These are phyloP conservation scores for Volvox carteri DNA, from an alignment of 163 green algal species.

Conservation along the genomic window DNA sequence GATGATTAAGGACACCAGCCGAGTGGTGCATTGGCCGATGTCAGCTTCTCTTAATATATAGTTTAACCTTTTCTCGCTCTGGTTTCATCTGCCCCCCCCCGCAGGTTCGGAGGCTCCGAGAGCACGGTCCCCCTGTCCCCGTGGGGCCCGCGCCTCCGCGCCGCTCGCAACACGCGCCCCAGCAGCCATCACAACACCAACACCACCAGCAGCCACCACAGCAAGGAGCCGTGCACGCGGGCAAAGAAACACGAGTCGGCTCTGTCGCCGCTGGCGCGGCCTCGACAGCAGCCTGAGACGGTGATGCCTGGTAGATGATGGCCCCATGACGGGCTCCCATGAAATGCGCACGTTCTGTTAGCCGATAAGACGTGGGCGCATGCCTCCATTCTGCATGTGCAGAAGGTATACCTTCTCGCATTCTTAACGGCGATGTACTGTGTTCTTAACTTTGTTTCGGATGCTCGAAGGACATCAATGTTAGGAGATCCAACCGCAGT, in stretches of 20 bases:
- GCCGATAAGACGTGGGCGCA: no score
- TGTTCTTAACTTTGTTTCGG: no score
- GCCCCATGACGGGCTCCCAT: no score
- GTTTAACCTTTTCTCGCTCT: background rate
- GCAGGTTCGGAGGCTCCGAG: conserved; percentile 42
- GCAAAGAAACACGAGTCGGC: background rate
- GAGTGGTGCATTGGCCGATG: no score
- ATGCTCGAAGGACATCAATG: no score
- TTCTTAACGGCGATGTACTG: no score
- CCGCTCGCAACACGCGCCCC: conserved; percentile 6
- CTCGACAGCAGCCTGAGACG: background rate
- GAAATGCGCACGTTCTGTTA: no score
- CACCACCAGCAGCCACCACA: background rate
- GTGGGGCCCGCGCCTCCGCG: conserved; percentile 31
- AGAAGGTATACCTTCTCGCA: no score
- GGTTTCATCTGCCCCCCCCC: background rate
- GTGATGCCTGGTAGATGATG: no score
- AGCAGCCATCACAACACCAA: background rate
- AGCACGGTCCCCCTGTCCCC: background rate
- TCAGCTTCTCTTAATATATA: background rate
- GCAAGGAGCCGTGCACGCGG: background rate
- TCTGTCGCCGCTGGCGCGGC: background rate
- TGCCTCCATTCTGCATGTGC: no score
- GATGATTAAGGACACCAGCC: background rate
- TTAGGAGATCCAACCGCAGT: no score